A percentile compares a stretch with the other conserved stretches of the same genome.
Conservation (phyloP, 2,329 filamentous ascomycete genomes). For the Fragosphaeria purpurea region DNA sequence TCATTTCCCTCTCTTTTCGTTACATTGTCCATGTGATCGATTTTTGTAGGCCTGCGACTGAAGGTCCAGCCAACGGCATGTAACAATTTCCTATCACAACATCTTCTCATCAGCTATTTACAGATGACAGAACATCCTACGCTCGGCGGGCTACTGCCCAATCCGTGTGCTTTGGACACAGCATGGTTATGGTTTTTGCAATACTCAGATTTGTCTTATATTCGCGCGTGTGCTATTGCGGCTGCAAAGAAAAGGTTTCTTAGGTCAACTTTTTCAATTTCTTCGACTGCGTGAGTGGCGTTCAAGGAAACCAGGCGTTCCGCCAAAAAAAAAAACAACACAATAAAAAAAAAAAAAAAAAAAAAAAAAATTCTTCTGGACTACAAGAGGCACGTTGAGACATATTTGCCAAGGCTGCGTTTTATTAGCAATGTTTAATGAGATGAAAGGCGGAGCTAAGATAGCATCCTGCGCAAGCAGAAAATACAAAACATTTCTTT, state of each 20-base stretch:
- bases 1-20: constrained; percentile 1
- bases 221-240: neutral
- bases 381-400: too few species aligned
- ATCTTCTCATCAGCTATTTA: constrained; percentile 28
- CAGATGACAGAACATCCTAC: constrained; percentile 29
- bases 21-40: constrained; percentile 4
- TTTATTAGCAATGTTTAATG: neutral
- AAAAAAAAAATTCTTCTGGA: too few species aligned
- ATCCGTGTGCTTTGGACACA: constrained; percentile 28
- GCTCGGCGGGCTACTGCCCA: constrained; percentile 26
- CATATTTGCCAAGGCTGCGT: neutral
- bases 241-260: neutral
- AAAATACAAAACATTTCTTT: neutral
- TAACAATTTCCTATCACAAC: constrained; percentile 23
- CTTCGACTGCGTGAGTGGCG: too few species aligned
- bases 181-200: constrained; percentile 27
- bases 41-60: constrained; percentile 18
- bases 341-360: too few species aligned
- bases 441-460: neutral
- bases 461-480: constrained; percentile 3
- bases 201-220: constrained; percentile 16
- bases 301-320: too few species aligned
- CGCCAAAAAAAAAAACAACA: too few species aligned
- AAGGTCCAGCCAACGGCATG: constrained; percentile 20
- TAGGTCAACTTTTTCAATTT: too few species aligned